A percentile compares a stretch with the other conserved stretches of the same genome.
These are phyloP conservation scores for Coelastrella sp. DNA, from an alignment of 139 green algal genomes.

Conservation along the genomic window DNA sequence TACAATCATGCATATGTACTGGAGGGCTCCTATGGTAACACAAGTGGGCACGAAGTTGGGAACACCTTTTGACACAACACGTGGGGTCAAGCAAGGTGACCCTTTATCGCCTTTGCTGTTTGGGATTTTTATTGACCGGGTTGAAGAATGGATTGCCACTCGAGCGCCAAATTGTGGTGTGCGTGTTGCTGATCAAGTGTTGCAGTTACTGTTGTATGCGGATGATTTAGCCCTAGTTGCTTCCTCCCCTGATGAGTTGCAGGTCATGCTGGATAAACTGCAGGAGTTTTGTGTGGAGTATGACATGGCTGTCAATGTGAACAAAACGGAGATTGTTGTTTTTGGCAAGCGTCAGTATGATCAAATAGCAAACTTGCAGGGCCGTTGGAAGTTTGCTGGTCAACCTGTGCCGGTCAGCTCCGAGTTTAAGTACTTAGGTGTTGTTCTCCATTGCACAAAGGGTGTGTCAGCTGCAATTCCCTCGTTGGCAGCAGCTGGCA, in stretches of 20 bases:
- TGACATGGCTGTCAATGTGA: conserved; percentile 15
- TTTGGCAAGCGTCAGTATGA: background rate
- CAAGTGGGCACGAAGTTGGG: background rate
- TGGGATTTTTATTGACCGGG: conserved; percentile 41
- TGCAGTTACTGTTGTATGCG: conserved; percentile 37
- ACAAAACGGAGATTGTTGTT: conserved; percentile 27
- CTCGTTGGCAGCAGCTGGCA: background rate
- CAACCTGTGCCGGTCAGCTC: background rate
- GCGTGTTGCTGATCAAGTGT: background rate
- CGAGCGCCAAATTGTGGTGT: background rate
- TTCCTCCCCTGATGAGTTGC: background rate
- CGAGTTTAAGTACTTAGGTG: background rate
- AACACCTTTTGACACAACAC: background rate
- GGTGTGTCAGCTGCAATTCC: background rate
- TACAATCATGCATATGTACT: background rate
- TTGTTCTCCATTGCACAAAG: background rate
- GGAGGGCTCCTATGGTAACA: background rate
- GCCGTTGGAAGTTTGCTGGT: background rate
- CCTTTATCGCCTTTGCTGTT: conserved; percentile 43
- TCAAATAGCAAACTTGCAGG: background rate
- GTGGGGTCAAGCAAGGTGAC: conserved; percentile 41
- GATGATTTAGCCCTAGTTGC: conserved; percentile 45
- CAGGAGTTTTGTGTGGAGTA: background rate
- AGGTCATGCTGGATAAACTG: background rate
- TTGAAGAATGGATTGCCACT: conserved; percentile 25